Percentiles rank a stretch among this genome's conserved stretches.
Evolutionary conservation across 495 filamentous ascomycete genomes (phyloP).

Genomic region (Neurospora intermedia): DNA sequence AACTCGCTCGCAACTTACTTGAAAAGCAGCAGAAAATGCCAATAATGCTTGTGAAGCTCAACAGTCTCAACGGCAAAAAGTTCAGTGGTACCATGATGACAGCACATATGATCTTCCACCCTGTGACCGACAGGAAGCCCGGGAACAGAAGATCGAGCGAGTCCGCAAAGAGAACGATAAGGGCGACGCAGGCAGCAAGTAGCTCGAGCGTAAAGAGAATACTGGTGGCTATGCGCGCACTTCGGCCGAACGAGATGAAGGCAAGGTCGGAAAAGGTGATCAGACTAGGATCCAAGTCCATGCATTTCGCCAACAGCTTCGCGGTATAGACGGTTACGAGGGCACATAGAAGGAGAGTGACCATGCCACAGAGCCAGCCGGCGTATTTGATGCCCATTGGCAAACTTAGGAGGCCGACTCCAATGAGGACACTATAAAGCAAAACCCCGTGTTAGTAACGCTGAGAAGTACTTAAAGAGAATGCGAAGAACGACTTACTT

Average conservation of each 20-base stretch:
- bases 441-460: conserved; percentile 10
- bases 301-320: conserved; percentile 73
- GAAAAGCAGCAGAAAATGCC: conserved; percentile 81
- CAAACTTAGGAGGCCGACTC: conserved; percentile 78
- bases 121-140: conserved; percentile 47
- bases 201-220: conserved; percentile 84
- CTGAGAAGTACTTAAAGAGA: no score
- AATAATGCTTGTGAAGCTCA: conserved; percentile 84
- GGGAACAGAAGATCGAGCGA: conserved; percentile 74
- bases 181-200: conserved; percentile 77
- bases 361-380: conserved; percentile 79
- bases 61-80: conserved; percentile 71
- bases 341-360: conserved; percentile 63
- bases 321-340: conserved; percentile 77
- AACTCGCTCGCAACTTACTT: conserved; percentile 46
- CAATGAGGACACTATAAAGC: conserved; percentile 57
- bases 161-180: conserved; percentile 90
- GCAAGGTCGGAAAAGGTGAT: conserved; percentile 92
- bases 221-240: conserved; percentile 68
- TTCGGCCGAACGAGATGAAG: conserved; percentile 81
- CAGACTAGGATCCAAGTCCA: conserved; percentile 63
- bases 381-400: conserved; percentile 84
- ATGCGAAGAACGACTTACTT: conserved; percentile 37
- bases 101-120: conserved; percentile 85
- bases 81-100: conserved; percentile 71